Percentiles rank a stretch among this genome's conserved stretches.
Conservation (phyloP, 345 rosid genomes). For the Turritis glabra region DNA sequence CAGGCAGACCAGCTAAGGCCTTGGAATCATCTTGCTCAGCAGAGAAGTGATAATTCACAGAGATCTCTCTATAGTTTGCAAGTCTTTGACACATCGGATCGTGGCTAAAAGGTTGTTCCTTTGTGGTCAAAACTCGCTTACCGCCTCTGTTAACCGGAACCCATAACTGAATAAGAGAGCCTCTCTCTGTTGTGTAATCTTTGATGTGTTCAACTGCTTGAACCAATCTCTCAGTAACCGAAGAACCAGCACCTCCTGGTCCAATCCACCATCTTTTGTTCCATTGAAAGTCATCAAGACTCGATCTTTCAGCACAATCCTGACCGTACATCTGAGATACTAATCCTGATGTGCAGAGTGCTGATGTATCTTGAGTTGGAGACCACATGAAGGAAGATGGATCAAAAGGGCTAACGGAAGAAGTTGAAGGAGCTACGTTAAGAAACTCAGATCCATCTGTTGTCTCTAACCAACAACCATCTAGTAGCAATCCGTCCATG, state of each 20-base stretch:
- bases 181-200: slow-evolving; percentile 59
- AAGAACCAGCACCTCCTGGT: slow-evolving; percentile 47
- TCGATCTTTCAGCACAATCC: slow-evolving; percentile 41
- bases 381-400: slow-evolving; percentile 48
- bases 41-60: slow-evolving; percentile 70
- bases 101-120: slow-evolving; percentile 68
- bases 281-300: slow-evolving; percentile 37
- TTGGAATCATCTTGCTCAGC: slow-evolving; percentile 66
- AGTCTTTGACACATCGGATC: slow-evolving; percentile 59
- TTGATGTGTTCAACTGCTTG: slow-evolving; percentile 63
- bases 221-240: slow-evolving; percentile 70
- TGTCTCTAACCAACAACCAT: slow-evolving; percentile 93
- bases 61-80: slow-evolving; percentile 73
- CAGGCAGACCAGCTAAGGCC: slow-evolving; percentile 72
- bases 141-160: slow-evolving; percentile 78
- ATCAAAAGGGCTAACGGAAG: slow-evolving; percentile 47
- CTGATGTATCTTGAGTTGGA: slow-evolving; percentile 43
- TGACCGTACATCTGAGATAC: slow-evolving; percentile 39
- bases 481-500: slow-evolving; percentile 79
- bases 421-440: slow-evolving; percentile 45
- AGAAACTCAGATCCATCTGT: slow-evolving; percentile 83
- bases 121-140: slow-evolving; percentile 59
- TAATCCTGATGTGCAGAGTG: slow-evolving; percentile 30
- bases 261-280: slow-evolving; percentile 77
- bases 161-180: slow-evolving; percentile 84